Evolutionary conservation across 1,284 basidiomycete genomes (phyloP), one percentile per base, ranked within the genome.

Genomic region (Peniophora sp.): DNA sequence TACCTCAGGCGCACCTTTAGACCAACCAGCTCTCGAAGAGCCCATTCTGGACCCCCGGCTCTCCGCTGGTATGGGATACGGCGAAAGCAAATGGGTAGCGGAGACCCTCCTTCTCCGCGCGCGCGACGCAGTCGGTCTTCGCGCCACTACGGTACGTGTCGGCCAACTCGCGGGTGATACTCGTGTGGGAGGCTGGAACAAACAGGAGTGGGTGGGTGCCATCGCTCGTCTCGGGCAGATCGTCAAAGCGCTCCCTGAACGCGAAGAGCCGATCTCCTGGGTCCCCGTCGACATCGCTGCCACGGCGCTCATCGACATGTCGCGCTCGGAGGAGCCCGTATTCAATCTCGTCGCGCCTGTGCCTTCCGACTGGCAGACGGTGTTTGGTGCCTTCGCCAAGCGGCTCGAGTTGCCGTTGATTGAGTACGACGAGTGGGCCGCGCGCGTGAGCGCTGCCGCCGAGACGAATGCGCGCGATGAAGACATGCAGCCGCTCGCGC

Each of bases 221-320:
- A 43, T 58, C 27, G 36, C 56, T 17, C 52, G 48, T 22, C 49
- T 49, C 2, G 47, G 50, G 22, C 43, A 52, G 14, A 9, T 11
- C 10, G 17, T 58, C 19, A 45, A 50, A 3, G 51, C 48, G n/a
- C 45, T 58, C 2, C 55, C 57, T 16, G 19, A 16, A 10, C 20
- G 41, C 38, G 16, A 20, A 14, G 12, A 45, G 44, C n/a, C 23
- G 44, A 19, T 19, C 17, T 61, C 65, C 1, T 70, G 67, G 64
- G 50, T 68, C 12, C 65, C 65, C 14, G 53, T 64, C 23, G 55
- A 69, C 45, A 47, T 54, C 11, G 67, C 65, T 10, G 67, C 67
- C 2, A 35, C 55, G 2, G 58, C 58, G 22, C 48, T 67, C 11
- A 54, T 65, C 25, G 67, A 67, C 19, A 45, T 62, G 48, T 50